Percentiles rank a stretch among this genome's conserved stretches.
Conservation (phyloP, 805 yeast species). For the Saccharomycopsis synnaedendra region DNA sequence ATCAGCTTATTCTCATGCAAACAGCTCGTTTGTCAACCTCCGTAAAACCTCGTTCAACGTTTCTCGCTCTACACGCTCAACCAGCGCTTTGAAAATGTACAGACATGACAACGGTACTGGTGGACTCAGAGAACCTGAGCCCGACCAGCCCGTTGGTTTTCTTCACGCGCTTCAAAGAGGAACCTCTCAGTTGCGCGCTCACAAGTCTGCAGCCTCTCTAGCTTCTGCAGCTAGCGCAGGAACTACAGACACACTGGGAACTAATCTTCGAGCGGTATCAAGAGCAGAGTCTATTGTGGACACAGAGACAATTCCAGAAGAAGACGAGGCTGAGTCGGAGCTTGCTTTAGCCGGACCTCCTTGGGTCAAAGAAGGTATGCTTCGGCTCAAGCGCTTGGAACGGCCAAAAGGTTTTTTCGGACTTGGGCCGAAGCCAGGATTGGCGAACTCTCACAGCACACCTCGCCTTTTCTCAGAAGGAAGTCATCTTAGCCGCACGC, state of each 20-base stretch:
- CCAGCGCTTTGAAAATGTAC: constrained; percentile 1
- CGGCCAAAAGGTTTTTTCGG: constrained; percentile 12
- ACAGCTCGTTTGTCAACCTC: constrained; percentile 11
- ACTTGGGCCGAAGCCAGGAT: background rate
- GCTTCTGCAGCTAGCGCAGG: constrained; percentile 11
- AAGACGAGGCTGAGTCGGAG: constrained; percentile 43
- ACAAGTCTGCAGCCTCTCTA: constrained; percentile 11
- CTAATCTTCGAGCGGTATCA: constrained; percentile 1
- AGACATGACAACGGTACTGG: background rate
- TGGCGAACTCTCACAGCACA: constrained; percentile 4
- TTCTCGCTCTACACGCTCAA: constrained; percentile 5
- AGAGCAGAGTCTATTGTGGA: no score
- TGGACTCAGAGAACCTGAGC: background rate
- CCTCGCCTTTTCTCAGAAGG: constrained; percentile 6
- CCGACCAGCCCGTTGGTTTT: constrained; percentile 15
- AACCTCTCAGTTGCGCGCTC: constrained; percentile 5
- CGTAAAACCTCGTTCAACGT: constrained; percentile 15
- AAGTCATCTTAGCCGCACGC: constrained; percentile 2
- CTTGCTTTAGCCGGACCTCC: constrained; percentile 66
- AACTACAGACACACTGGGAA: constrained; percentile 10
- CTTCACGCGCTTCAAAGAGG: constrained; percentile 15
- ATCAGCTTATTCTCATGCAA: constrained; percentile 3
- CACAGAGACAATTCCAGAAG: constrained; percentile 16
- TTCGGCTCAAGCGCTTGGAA: constrained; percentile 23
- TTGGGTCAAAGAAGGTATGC: constrained; percentile 65